phyloP scores from a whole-genome alignment of 768 basidiomycete genomes.

The Mycena capillaripes region DNA sequence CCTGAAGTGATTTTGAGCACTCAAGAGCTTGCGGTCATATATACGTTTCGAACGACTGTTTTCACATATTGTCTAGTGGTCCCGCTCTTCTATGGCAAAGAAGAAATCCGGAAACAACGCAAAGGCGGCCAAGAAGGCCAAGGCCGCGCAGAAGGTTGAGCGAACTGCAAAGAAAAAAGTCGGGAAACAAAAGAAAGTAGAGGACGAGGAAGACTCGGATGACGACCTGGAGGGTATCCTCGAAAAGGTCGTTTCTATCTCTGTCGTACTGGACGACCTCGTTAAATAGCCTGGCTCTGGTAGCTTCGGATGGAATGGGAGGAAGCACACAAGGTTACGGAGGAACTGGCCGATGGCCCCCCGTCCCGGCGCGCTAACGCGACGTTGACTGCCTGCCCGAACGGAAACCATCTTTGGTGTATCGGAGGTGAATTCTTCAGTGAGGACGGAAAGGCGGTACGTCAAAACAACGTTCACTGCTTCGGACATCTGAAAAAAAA shows the following conservation, averaged over 20 bases:
- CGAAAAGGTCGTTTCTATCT: slow-evolving; percentile 69
- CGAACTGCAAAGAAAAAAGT: slow-evolving; percentile 78
- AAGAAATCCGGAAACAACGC: slow-evolving; percentile 66
- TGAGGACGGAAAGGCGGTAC: slow-evolving; percentile 85
- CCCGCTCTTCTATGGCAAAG: slow-evolving; percentile 59
- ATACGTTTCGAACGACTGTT: too few relatives aligned
- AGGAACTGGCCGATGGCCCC: slow-evolving; percentile 87
- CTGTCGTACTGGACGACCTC: neutral
- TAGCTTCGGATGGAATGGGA: slow-evolving; percentile 91
- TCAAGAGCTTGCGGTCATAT: too few relatives aligned
- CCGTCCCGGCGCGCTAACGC: slow-evolving; percentile 89
- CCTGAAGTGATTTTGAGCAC: too few relatives aligned
- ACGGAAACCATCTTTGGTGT: slow-evolving; percentile 85
- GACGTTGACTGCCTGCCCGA: slow-evolving; percentile 84
- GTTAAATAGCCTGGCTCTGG: slow-evolving; percentile 43
- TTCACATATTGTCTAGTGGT: too few relatives aligned
- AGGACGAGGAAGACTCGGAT: slow-evolving; percentile 62
- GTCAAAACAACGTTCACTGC: slow-evolving; percentile 30
- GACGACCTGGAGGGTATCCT: slow-evolving; percentile 89
- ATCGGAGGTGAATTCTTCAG: slow-evolving; percentile 92
- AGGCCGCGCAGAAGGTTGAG: slow-evolving; percentile 76
- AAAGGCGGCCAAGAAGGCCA: slow-evolving; percentile 78
- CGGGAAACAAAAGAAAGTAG: slow-evolving; percentile 51
- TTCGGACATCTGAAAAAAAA: slow-evolving; percentile 10
- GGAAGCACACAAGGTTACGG: slow-evolving; percentile 83